Base-by-base conservation (phyloP, 192 early-diverging fungal species). In the Coemansia sp. region DNA sequence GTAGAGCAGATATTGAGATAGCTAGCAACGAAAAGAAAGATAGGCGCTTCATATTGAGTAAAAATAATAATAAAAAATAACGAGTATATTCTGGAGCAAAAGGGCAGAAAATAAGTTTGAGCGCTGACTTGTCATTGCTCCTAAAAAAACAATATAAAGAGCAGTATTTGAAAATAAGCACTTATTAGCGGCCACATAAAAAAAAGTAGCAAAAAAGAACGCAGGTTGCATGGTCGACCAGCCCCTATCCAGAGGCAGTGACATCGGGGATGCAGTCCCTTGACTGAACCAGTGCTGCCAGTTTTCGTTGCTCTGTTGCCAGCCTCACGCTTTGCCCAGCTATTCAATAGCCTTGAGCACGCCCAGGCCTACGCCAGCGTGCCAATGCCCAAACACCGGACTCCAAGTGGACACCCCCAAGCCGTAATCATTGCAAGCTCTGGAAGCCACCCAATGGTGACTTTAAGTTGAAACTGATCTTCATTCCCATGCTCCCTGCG, bases 261-360 rank as follows among this genome's bases (percentile, higher is more conserved):
- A 50, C 50, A 39, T 21, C 29, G 32, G 64, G 60, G 65, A 62
- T 74, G 72, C 72, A 67, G 72, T 74, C 72, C 62, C 66, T 64
- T 70, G 74, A 76, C 74, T 66, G 64, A 62, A 66, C 42, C 38
- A 64, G 68, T 66, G 74, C 74, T 65, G 68, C 46, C 63, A 58
- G 72, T 79, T 69, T 79, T 79, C 68, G 72, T 64, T 79, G 77
- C 72, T 70, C 77, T 74, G 77, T 74, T 73, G 62, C 69, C 77
- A 74, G 77, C 72, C 72, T 79, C 64, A 67, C 72, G 68, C 77
- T 58, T 23, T 79, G 29, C 69, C 72, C 62, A 37, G 62, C 64
- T 67, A 64, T 64, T 79, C 53, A 79, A 66, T 66, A 62, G 63
- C 65, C 72, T 74, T 55, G 72, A 64, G 27, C 65, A 44, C 50